Evolutionary conservation across 1,139 yeast genomes (phyloP).

Genomic region (Sugiyamaella grinbergsii): DNA sequence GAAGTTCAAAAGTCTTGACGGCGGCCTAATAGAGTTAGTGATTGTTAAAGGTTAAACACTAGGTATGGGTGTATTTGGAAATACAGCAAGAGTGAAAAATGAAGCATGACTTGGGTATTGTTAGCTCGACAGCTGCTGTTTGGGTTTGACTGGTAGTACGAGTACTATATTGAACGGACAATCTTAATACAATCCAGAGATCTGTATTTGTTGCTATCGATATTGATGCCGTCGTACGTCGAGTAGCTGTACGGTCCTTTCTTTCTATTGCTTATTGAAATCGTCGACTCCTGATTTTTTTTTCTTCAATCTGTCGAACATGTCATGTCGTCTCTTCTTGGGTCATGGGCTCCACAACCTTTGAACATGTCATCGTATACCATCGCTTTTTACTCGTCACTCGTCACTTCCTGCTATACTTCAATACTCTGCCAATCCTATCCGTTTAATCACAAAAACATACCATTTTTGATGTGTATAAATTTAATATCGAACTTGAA

Average conservation of each 20-base stretch:
- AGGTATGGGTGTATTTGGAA: no score
- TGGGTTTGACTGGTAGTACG: no score
- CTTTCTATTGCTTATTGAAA: not conserved
- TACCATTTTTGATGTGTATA: slow-evolving; percentile 19
- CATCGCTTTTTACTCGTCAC: not conserved
- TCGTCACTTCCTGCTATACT: not conserved
- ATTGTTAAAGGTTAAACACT: not conserved
- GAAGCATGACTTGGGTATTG: no score
- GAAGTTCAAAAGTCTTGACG: slow-evolving; percentile 90
- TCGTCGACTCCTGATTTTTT: not conserved
- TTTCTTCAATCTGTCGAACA: not conserved
- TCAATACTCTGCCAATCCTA: no score
- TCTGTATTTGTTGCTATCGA: not conserved
- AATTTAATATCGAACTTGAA: slow-evolving; percentile 18
- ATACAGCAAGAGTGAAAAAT: no score
- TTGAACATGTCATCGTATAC: not conserved
- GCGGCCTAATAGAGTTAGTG: slow-evolving; percentile 23
- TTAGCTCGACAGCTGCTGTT: no score
- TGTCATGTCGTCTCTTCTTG: no score
- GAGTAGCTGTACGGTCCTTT: no score
- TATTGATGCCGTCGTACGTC: not conserved
- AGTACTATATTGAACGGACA: no score
- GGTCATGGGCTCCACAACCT: not conserved
- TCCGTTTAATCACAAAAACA: not conserved
- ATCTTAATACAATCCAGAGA: not conserved